Conservation (phyloP, 345 rosid species). For the Eucalyptus pauciflora region DNA sequence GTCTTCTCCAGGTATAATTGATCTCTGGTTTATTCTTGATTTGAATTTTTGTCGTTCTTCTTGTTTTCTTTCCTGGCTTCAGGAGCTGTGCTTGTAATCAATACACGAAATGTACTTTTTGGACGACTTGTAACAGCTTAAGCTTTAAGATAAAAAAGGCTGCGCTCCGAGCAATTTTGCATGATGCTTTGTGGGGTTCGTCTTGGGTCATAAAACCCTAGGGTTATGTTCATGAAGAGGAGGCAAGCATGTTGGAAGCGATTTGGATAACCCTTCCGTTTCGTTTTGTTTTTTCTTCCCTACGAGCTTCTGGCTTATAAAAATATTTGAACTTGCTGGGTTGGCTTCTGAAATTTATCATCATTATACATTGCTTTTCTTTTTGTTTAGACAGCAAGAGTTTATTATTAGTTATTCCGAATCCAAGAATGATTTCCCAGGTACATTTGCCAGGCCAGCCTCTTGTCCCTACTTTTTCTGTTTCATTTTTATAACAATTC, state of each 20-base stretch:
- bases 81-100: not conserved
- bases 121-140: not conserved
- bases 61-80: not conserved
- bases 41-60: not conserved
- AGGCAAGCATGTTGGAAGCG: not conserved
- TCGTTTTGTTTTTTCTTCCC: not conserved
- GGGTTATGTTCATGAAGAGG: not conserved
- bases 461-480: not conserved
- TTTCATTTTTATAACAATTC: not conserved
- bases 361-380: not conserved
- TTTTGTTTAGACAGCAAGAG: not conserved
- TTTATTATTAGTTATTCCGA: not conserved
- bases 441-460: not conserved
- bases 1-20: conserved; percentile 78
- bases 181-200: not conserved
- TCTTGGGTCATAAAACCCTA: not conserved
- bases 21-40: not conserved
- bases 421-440: conserved; percentile 17
- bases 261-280: not conserved
- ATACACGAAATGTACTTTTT: not conserved
- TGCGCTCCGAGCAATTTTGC: not conserved
- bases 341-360: not conserved
- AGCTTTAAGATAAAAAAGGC: not conserved
- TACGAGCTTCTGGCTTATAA: not conserved
- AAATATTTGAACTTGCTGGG: not conserved